Conservation (phyloP, 2,329 filamentous ascomycete species). For the Colletotrichum echinochloae region DNA sequence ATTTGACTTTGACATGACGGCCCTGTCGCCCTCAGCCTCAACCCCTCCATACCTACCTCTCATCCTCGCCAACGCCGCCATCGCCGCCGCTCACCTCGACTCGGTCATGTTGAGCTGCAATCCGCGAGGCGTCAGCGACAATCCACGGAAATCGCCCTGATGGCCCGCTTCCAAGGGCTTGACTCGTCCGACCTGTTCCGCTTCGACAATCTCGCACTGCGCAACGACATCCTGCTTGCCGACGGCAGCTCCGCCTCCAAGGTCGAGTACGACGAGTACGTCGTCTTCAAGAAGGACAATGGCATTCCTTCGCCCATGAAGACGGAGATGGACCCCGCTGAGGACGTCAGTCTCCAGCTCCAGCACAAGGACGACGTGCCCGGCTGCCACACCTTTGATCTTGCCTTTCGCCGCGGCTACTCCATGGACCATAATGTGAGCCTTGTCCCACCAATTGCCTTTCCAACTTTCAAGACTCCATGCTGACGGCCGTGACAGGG, state of each 20-base stretch:
- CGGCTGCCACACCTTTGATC: slow-evolving; percentile 48
- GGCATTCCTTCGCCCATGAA: slow-evolving; percentile 22
- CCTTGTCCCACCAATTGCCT: neutral
- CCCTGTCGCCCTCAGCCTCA: slow-evolving; percentile 16
- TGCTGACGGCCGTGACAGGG: slow-evolving; percentile 29
- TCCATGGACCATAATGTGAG: slow-evolving; percentile 47
- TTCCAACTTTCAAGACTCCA: neutral
- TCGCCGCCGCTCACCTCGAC: neutral
- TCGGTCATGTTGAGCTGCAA: slow-evolving; percentile 33
- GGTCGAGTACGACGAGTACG: slow-evolving; percentile 54
- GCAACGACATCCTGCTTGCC: slow-evolving; percentile 50
- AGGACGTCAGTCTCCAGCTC: slow-evolving; percentile 47
- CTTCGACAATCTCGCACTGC: slow-evolving; percentile 51
- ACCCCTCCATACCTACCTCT: neutral
- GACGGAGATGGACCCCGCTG: slow-evolving; percentile 30
- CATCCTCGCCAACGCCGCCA: neutral
- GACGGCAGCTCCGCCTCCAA: slow-evolving; percentile 47
- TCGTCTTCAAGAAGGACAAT: slow-evolving; percentile 49
- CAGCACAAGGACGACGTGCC: slow-evolving; percentile 50
- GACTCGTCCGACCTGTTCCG: slow-evolving; percentile 51
- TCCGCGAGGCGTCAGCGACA: slow-evolving; percentile 12
- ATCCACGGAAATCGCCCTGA: slow-evolving; percentile 29
- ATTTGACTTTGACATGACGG: slow-evolving; percentile 9
- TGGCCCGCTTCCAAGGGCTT: slow-evolving; percentile 37
- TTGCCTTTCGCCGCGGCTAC: slow-evolving; percentile 49